phyloP scores from a whole-genome alignment of 2,329 filamentous ascomycete genomes.

The Sarocladium strictum region DNA sequence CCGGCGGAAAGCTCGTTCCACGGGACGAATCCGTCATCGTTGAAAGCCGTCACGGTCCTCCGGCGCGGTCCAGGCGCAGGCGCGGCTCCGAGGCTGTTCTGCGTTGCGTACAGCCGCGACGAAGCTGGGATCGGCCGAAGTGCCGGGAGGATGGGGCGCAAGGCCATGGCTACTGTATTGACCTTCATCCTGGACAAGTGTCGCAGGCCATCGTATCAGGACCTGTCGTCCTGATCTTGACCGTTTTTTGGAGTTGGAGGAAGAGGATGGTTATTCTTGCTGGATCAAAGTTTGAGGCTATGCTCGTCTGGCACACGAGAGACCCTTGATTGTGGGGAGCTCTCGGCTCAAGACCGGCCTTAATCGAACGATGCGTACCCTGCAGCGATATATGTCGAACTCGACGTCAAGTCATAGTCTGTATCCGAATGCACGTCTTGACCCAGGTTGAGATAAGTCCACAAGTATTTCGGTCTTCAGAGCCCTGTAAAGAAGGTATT shows the following conservation, averaged over 20 bases:
- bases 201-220: slow-evolving; percentile 28
- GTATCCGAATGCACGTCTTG: neutral
- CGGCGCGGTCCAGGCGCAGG: slow-evolving; percentile 43
- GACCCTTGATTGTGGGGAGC: slow-evolving; percentile 1
- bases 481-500: no score
- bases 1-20: slow-evolving; percentile 70
- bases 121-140: slow-evolving; percentile 15
- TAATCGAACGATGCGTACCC: neutral
- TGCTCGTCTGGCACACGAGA: neutral
- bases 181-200: slow-evolving; percentile 41
- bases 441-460: no score
- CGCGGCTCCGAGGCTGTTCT: slow-evolving; percentile 37
- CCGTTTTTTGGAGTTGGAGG: neutral
- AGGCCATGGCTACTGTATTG: slow-evolving; percentile 28
- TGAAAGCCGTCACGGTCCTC: slow-evolving; percentile 72
- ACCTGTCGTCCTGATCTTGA: slow-evolving; percentile 13
- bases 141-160: slow-evolving; percentile 26
- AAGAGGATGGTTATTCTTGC: neutral
- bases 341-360: neutral
- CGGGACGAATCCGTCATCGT: slow-evolving; percentile 75
- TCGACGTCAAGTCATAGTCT: neutral
- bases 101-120: slow-evolving; percentile 53
- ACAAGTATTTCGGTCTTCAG: no score
- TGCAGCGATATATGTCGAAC: neutral
- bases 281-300: neutral